Evolutionary conservation across 2,329 filamentous ascomycete species (phyloP).

Genomic region (Pyrenophora teres): DNA sequence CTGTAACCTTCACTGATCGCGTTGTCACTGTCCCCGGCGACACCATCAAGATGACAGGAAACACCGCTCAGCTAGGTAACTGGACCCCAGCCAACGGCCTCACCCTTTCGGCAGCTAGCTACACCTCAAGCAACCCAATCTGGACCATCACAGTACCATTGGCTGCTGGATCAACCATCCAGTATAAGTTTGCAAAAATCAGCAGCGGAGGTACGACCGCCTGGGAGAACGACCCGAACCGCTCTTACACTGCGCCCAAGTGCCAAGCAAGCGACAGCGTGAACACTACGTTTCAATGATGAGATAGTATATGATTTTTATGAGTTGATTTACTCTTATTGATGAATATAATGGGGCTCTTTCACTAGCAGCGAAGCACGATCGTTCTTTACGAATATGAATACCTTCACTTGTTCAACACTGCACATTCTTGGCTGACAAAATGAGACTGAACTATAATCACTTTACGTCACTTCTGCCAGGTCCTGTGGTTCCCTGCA

Average conservation of each 20-base stretch:
- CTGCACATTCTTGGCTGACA: no score
- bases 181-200: slow-evolving; percentile 55
- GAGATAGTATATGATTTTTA: not conserved
- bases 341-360: no score
- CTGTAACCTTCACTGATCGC: slow-evolving; percentile 54
- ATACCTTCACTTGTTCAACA: no score
- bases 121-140: slow-evolving; percentile 52
- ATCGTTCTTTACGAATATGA: no score
- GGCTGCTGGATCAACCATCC: slow-evolving; percentile 47
- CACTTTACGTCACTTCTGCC: no score
- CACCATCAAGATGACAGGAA: slow-evolving; percentile 54
- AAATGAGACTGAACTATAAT: no score
- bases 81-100: slow-evolving; percentile 51
- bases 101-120: slow-evolving; percentile 50
- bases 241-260: slow-evolving; percentile 45
- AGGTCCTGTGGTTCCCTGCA: no score
- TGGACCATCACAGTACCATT: slow-evolving; percentile 54
- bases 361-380: no score
- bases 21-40: slow-evolving; percentile 56
- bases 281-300: slow-evolving; percentile 26
- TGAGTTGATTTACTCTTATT: no score
- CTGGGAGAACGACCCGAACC: slow-evolving; percentile 54
- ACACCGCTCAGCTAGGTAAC: slow-evolving; percentile 50
- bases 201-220: slow-evolving; percentile 52
- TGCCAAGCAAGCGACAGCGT: slow-evolving; percentile 34